These are phyloP conservation scores for Mycena crocata DNA, from an alignment of 768 basidiomycete species.

Conservation along the genomic window DNA sequence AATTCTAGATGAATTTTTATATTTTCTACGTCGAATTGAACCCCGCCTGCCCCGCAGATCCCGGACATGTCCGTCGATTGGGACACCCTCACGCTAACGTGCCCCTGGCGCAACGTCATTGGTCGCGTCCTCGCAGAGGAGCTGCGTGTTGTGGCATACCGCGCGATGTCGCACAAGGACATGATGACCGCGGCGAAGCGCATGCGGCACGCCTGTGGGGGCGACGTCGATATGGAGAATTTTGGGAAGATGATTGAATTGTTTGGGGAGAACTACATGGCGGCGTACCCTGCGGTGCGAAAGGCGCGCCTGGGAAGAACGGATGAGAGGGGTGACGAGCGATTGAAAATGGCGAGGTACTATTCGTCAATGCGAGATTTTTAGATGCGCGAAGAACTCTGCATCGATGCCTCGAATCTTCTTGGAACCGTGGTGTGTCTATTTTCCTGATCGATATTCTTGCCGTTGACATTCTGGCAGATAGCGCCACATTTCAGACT, in stretches of 20 bases:
- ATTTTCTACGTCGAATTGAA: neutral
- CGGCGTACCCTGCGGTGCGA: conserved; percentile 19
- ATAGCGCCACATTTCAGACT: no score
- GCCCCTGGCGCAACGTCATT: conserved; percentile 26
- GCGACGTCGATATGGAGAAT: neutral
- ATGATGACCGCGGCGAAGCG: conserved; percentile 17
- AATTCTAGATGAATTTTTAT: neutral
- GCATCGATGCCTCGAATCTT: no score
- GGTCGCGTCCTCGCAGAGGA: conserved; percentile 27
- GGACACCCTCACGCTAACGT: conserved; percentile 28
- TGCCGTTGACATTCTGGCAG: no score
- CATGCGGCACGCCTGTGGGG: neutral
- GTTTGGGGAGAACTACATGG: neutral
- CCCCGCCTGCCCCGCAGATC: conserved; percentile 2
- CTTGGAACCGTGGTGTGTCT: no score
- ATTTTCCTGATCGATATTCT: no score
- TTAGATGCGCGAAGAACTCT: no score
- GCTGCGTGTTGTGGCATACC: conserved; percentile 22
- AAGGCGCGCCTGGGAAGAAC: conserved; percentile 3
- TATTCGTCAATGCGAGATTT: no score
- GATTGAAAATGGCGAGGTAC: conserved; percentile 9
- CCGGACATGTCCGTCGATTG: conserved; percentile 26
- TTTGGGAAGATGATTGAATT: neutral
- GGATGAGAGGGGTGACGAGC: conserved; percentile 22
- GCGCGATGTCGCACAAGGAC: neutral